phyloP scores from a whole-genome alignment of 1,284 basidiomycete genomes.

The Naganishia liquefaciens region DNA sequence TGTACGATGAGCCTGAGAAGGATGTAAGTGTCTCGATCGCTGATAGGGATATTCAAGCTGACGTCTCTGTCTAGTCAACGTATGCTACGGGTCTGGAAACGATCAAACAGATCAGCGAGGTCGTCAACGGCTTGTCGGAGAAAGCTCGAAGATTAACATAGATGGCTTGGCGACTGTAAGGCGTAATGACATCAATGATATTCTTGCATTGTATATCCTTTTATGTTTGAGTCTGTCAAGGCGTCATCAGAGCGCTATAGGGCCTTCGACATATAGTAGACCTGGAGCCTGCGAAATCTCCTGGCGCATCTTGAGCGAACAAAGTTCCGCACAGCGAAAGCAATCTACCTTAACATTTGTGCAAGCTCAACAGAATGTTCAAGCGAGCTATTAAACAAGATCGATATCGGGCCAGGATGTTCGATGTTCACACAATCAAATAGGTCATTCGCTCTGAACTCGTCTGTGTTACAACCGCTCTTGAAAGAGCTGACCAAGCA shows the following conservation, averaged over 20 bases:
- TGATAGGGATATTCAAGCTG: slow-evolving; percentile 29
- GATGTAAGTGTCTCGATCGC: slow-evolving; percentile 63
- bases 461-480: slow-evolving; percentile 24
- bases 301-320: too few species aligned
- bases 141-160: slow-evolving; percentile 60
- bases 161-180: neutral
- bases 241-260: neutral
- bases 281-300: neutral
- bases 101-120: slow-evolving; percentile 83
- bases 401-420: neutral
- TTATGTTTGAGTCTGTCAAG: neutral
- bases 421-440: slow-evolving; percentile 27
- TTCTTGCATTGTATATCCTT: neutral
- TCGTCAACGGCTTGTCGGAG: slow-evolving; percentile 86
- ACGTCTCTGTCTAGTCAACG: slow-evolving; percentile 61
- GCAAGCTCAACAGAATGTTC: too few species aligned
- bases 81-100: slow-evolving; percentile 86
- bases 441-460: slow-evolving; percentile 19
- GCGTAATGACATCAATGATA: neutral
- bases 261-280: neutral
- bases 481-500: slow-evolving; percentile 22
- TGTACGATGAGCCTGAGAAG: slow-evolving; percentile 79
- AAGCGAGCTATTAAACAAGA: neutral
- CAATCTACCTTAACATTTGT: too few species aligned
- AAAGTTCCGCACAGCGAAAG: too few species aligned